A percentile compares a stretch with the other conserved stretches of the same genome.
phyloP scores from a whole-genome alignment of 1,284 basidiomycete genomes.

The Apiotrichum sp. region DNA sequence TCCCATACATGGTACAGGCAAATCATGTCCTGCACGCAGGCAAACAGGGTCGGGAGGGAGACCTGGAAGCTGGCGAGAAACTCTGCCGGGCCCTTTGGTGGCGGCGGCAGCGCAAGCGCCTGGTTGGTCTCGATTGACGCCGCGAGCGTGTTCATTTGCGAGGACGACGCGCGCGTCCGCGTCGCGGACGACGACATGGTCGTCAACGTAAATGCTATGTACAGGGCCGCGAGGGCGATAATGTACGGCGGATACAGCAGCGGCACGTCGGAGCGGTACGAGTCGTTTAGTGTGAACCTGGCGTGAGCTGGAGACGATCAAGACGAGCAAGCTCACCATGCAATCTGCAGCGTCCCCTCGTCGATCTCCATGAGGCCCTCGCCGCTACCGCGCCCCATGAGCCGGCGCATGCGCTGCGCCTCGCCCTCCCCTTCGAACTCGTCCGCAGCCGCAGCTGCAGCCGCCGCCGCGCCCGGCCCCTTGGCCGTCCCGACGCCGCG shows the following conservation, averaged over 20 bases:
- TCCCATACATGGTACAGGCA: slow-evolving; percentile 84
- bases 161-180: slow-evolving; percentile 46
- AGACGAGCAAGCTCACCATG: slow-evolving; percentile 43
- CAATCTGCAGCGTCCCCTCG: slow-evolving; percentile 50
- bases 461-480: slow-evolving; percentile 5
- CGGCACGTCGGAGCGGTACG: slow-evolving; percentile 82
- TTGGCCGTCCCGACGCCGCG: slow-evolving; percentile 25
- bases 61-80: slow-evolving; percentile 84
- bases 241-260: slow-evolving; percentile 90
- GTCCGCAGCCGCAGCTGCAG: slow-evolving; percentile 3
- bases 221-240: slow-evolving; percentile 84
- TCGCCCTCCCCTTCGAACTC: slow-evolving; percentile 30
- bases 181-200: slow-evolving; percentile 29
- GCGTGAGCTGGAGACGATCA: background rate
- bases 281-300: slow-evolving; percentile 96
- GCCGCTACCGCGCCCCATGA: slow-evolving; percentile 42
- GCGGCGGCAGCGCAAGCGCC: slow-evolving; percentile 29
- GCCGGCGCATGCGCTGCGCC: slow-evolving; percentile 30
- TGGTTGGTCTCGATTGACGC: slow-evolving; percentile 34
- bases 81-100: slow-evolving; percentile 44
- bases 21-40: slow-evolving; percentile 85
- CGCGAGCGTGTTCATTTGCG: slow-evolving; percentile 49
- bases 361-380: slow-evolving; percentile 49
- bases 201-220: slow-evolving; percentile 60
- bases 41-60: slow-evolving; percentile 71